phyloP scores from a whole-genome alignment of 78 protist genomes.

The Bigelowiella natans region DNA sequence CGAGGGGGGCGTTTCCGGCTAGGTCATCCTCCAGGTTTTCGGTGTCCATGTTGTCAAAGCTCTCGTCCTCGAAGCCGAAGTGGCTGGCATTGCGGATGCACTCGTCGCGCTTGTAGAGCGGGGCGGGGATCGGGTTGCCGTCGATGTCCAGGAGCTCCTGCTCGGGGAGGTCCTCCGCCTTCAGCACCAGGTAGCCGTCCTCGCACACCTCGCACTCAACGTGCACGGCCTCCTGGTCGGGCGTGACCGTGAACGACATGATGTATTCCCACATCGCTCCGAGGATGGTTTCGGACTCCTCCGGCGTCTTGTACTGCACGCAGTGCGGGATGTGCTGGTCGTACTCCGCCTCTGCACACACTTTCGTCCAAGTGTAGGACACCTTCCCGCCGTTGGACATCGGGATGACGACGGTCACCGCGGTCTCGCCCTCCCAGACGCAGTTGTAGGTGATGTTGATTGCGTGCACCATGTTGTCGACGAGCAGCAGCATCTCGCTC shows the following conservation, averaged over 20 bases:
- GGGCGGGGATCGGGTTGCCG: neutral
- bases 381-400: neutral
- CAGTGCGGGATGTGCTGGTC: neutral
- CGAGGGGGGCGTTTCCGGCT: neutral
- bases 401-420: neutral
- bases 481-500: neutral
- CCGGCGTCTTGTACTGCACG: neutral
- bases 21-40: neutral
- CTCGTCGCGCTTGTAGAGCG: neutral
- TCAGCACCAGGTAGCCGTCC: neutral
- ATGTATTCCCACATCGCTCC: neutral
- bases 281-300: neutral
- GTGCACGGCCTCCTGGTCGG: neutral
- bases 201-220: neutral
- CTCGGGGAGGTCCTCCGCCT: neutral
- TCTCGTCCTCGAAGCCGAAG: neutral
- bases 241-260: neutral
- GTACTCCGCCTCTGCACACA: neutral
- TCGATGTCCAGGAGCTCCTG: neutral
- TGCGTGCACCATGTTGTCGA: neutral
- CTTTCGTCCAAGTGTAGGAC: neutral
- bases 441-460: neutral
- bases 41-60: neutral
- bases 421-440: neutral
- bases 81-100: neutral